These are phyloP conservation scores for Takashimella koratensis DNA, from an alignment of 1,284 basidiomycete genomes.

Conservation along the genomic window DNA sequence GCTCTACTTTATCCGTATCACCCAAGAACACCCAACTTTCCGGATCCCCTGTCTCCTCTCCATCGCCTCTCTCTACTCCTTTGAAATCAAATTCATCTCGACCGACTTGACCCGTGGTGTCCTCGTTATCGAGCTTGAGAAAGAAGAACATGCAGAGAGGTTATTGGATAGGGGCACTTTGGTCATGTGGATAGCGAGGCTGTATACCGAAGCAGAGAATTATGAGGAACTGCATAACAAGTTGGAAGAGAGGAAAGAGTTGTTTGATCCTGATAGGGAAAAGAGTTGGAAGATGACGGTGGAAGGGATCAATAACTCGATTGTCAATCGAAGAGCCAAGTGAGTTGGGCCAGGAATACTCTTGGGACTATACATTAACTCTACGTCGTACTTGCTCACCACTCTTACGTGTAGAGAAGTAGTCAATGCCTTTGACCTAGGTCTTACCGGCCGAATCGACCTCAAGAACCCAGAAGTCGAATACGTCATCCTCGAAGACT, in stretches of 20 bases:
- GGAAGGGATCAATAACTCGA: slow-evolving; percentile 59
- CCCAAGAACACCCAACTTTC: slow-evolving; percentile 74
- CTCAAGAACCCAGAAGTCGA: slow-evolving; percentile 77
- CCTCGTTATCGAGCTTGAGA: slow-evolving; percentile 65
- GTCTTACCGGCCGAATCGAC: slow-evolving; percentile 73
- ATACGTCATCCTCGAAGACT: slow-evolving; percentile 85
- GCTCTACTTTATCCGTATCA: slow-evolving; percentile 68
- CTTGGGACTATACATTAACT: neutral
- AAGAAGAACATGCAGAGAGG: slow-evolving; percentile 68
- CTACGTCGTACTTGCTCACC: neutral
- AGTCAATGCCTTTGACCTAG: slow-evolving; percentile 61
- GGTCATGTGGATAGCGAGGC: slow-evolving; percentile 74
- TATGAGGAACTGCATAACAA: slow-evolving; percentile 68
- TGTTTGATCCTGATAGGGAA: slow-evolving; percentile 63
- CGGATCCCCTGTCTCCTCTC: slow-evolving; percentile 68
- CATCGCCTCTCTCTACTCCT: slow-evolving; percentile 37
- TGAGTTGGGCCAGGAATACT: no score
- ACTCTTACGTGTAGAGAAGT: slow-evolving; percentile 39
- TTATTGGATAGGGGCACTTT: slow-evolving; percentile 76
- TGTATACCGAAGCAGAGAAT: slow-evolving; percentile 64
- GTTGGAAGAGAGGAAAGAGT: slow-evolving; percentile 53
- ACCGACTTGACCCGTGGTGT: slow-evolving; percentile 52
- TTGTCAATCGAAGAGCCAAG: neutral
- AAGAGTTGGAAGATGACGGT: slow-evolving; percentile 80
- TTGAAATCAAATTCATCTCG: slow-evolving; percentile 38